Base-by-base conservation (phyloP, 2,329 filamentous ascomycete species). In the Fusarium torulosum region DNA sequence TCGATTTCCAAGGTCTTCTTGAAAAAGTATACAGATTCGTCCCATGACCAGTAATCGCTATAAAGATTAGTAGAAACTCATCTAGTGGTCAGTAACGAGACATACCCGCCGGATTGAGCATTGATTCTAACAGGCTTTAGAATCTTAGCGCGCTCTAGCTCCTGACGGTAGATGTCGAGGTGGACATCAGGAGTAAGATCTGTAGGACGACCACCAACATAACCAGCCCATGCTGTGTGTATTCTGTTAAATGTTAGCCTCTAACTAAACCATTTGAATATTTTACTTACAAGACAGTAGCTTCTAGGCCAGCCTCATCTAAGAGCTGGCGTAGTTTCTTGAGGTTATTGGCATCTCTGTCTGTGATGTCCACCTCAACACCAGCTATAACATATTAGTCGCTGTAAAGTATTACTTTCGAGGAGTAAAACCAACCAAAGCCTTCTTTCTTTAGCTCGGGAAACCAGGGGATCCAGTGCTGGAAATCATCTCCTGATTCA, bases 401-500 rank as follows among this genome's bases (percentile, higher is more conserved):
- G 2, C 10, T 15, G n/a, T 7, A 2, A 13, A 3, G 10, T 0
- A 3, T 25, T 0, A 3, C 11, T 10, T 35, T 9, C 2, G 13
- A 17, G 4, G 6, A 3, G 6, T 7, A 9, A 2, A 5, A 49
- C 45, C 2, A 13, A 50, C 46, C 33, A 40, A 25, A 50, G 2
- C 46, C 46, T 17, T 50, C 21, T 4, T 50, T 40, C n/a, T 29
- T 40, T 3, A 50, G 21, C 4, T 40, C 23, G 1, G 23, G 46
- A 8, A 50, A 50, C 46, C 46, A 50, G 7, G n/a, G 14, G 14
- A 50, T 50, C 46, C 46, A 50, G 33, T 40, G 31, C 17, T 49
- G 14, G 20, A 49, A 49, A 4, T 31, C 9, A 6, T 49, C 45
- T 5, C 33, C 46, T 2, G 46, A 50, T 23, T 50, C 23, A 9